A percentile compares a stretch with the other conserved stretches of the same genome.
Evolutionary conservation across 1,284 basidiomycete species (phyloP).

Genomic region (Ustilago shanxiensis): DNA sequence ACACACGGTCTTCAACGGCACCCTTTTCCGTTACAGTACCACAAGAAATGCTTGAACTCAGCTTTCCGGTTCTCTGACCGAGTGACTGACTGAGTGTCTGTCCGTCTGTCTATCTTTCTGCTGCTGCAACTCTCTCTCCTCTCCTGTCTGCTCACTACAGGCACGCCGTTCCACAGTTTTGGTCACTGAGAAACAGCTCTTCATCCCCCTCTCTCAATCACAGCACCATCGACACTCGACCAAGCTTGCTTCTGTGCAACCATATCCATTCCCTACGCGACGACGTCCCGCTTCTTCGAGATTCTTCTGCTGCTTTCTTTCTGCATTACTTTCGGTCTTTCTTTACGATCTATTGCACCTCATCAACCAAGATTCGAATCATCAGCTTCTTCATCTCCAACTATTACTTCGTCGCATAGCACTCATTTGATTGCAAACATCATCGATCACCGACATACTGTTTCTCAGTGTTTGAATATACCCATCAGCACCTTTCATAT

Average conservation of each 20-base stretch:
- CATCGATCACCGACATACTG: not conserved
- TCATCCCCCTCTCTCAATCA: not conserved
- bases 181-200: not conserved
- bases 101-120: too few relatives aligned
- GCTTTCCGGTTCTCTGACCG: not conserved
- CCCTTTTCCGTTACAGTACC: too few relatives aligned
- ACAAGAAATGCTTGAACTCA: not conserved
- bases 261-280: not conserved
- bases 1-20: too few relatives aligned
- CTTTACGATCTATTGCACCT: not conserved
- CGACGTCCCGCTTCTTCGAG: not conserved
- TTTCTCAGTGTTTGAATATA: not conserved
- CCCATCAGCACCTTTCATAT: not conserved
- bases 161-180: slow-evolving; percentile 3
- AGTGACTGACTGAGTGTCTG: not conserved
- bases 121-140: too few relatives aligned
- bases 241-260: not conserved
- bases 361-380: too few relatives aligned
- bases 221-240: not conserved
- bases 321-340: too few relatives aligned
- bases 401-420: not conserved
- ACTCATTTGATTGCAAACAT: not conserved
- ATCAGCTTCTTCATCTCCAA: not conserved
- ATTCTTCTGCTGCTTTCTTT: not conserved
- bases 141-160: not conserved